Conservation (phyloP, 2,329 filamentous ascomycete species). For the Xylariomycetidae sp. region DNA sequence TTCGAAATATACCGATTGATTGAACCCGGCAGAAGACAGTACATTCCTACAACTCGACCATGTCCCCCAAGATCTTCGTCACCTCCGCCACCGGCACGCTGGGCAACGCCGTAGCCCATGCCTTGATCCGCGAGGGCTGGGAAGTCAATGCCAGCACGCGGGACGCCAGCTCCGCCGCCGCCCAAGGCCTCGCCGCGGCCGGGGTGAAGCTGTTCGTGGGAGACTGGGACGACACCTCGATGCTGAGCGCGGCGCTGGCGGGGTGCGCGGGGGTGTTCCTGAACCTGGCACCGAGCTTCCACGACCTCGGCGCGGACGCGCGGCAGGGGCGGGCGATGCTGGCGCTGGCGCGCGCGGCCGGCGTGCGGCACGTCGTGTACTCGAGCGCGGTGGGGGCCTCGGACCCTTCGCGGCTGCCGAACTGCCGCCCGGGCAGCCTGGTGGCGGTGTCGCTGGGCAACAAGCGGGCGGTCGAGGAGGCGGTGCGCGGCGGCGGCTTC, state of each 20-base stretch:
- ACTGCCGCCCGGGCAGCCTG: not conserved
- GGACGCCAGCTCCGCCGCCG: conserved; percentile 6
- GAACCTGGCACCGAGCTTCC: conserved; percentile 7
- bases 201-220: conserved; percentile 13
- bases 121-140: conserved; percentile 11
- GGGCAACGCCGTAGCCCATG: conserved; percentile 11
- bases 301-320: conserved; percentile 3
- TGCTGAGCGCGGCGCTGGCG: conserved; percentile 6
- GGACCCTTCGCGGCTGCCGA: not conserved
- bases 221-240: conserved; percentile 14
- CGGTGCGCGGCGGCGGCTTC: conserved; percentile 7
- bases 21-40: too few relatives aligned
- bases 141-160: conserved; percentile 12
- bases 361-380: conserved; percentile 13
- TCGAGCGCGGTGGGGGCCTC: conserved; percentile 2
- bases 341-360: conserved; percentile 12
- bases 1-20: too few relatives aligned
- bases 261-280: conserved; percentile 16
- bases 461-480: conserved; percentile 10
- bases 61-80: conserved; percentile 15
- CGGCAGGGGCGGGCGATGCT: conserved; percentile 11
- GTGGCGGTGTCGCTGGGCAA: conserved; percentile 4
- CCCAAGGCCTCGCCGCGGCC: conserved; percentile 4
- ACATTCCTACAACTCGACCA: not conserved
- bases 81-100: conserved; percentile 13